Base-by-base conservation (phyloP, 2,329 filamentous ascomycete species). In the Pseudogymnoascus sp. region DNA sequence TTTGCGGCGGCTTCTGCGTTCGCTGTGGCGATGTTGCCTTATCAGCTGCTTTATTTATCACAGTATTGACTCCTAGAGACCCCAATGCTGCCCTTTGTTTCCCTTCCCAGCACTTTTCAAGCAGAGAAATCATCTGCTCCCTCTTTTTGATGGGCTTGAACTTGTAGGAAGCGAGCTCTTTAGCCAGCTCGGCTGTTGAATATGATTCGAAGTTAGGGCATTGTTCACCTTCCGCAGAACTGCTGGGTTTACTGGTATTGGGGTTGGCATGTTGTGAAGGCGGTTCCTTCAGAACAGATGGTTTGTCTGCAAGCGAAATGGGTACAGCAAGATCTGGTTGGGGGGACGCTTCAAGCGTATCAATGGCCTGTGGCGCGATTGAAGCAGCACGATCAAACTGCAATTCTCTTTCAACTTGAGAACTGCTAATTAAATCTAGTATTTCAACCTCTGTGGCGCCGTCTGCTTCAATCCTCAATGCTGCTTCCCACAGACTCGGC, bases 121-220 rank as follows among this genome's bases (percentile, higher is more conserved):
- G 76, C 10, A 91, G 74, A 1, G 83, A 78, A 65, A 93, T 86
- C 87, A 90, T 91, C 7, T 84, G 84, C 59, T 82, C 79, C 17
- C 89, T 81, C 63, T 79, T 84, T 71, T 87, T 90, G 31, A 92
- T 77, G 1, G 86, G 78, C 71, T 92, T 93, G 75, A 93, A 92
- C 0, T 88, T 88, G 69, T 86, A 91, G 0, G 79, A 78, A 4
- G 81, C 76, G 50, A 93, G 76, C 69, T 88, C 81, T 63, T 80
- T 83, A 2, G 84, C 77, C 15, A 93, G 76, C 64, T 89, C 83
- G 7, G 79, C 75, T 65, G 88, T 86, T 2, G 86, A 86, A 64
- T 83, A 86, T 0, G 82, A 74, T 42, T 82, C 79, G 65, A 83
- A 92, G 10, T 83, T 81, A 1, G 88, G 88, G 26, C 60, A 62